These are phyloP conservation scores for Coffea canephora DNA, from an alignment of 257 asterid species.

Conservation along the genomic window DNA sequence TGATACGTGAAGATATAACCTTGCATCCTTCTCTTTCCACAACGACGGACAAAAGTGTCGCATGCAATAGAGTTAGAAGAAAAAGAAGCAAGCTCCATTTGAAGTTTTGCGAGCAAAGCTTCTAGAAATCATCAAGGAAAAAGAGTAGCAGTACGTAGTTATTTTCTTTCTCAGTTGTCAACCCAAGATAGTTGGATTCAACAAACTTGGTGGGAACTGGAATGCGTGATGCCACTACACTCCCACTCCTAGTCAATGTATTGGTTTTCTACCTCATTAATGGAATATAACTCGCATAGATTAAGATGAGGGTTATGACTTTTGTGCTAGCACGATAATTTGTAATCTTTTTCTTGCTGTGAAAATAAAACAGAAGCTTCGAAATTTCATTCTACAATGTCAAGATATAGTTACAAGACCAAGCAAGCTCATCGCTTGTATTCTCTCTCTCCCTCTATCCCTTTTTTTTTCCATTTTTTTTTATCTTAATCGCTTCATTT, in stretches of 20 bases:
- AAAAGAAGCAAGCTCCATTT: slow-evolving; percentile 7
- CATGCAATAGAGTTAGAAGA: background rate
- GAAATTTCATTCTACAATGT: too few relatives aligned
- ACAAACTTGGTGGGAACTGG: slow-evolving; percentile 13
- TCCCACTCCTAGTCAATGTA: slow-evolving; percentile 6
- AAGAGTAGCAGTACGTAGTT: background rate
- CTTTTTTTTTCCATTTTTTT: too few relatives aligned
- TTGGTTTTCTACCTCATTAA: background rate
- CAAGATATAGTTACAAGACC: background rate
- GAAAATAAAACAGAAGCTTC: background rate
- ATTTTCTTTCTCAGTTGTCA: slow-evolving; percentile 5
- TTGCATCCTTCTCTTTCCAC: slow-evolving; percentile 1
- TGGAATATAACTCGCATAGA: background rate
- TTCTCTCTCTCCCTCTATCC: too few relatives aligned
- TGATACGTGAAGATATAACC: background rate
- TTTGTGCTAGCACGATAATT: slow-evolving; percentile 6
- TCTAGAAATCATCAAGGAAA: slow-evolving; percentile 11
- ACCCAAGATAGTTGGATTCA: slow-evolving; percentile 25
- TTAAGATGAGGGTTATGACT: background rate
- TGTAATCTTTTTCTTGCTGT: background rate
- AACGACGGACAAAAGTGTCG: slow-evolving; percentile 1
- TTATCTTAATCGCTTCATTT: background rate
- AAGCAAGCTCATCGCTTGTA: too few relatives aligned
- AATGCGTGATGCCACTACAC: slow-evolving; percentile 8
- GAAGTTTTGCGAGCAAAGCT: background rate